A percentile compares a stretch with the other conserved stretches of the same genome.
phyloP scores from a whole-genome alignment of 768 basidiomycete genomes.

The Termitomyces sp. region DNA sequence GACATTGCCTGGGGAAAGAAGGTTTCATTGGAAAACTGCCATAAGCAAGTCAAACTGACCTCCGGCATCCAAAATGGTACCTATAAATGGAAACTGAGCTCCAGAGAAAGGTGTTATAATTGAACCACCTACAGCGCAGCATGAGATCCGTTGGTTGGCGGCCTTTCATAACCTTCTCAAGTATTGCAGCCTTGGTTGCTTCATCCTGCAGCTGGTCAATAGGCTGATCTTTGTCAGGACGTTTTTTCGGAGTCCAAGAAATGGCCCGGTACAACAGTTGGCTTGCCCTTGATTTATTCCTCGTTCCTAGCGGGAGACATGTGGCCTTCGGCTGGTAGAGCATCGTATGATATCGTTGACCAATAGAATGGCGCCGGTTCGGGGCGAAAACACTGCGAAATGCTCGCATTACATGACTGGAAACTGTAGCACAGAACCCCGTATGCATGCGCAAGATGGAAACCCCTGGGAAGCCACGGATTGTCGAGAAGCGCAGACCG shows the following conservation, averaged over 20 bases:
- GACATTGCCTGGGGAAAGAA: slow-evolving; percentile 57
- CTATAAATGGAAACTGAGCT: slow-evolving; percentile 31
- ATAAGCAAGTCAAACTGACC: slow-evolving; percentile 36
- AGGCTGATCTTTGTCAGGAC: slow-evolving; percentile 26
- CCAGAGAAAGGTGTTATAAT: slow-evolving; percentile 7
- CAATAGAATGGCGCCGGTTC: background rate
- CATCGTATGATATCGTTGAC: background rate
- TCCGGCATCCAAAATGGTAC: slow-evolving; percentile 82
- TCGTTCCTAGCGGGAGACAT: slow-evolving; percentile 3
- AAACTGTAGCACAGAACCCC: slow-evolving; percentile 23
- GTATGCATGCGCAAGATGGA: slow-evolving; percentile 38
- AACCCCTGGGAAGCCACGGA: slow-evolving; percentile 17
- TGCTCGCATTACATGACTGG: slow-evolving; percentile 35
- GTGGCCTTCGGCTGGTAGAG: background rate
- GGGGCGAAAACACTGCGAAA: slow-evolving; percentile 11
- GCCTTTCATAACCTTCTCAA: slow-evolving; percentile 84
- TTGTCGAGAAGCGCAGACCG: slow-evolving; percentile 6
- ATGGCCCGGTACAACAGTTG: slow-evolving; percentile 15
- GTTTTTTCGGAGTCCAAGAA: slow-evolving; percentile 31
- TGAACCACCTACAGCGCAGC: slow-evolving; percentile 70
- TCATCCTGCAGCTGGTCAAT: slow-evolving; percentile 54
- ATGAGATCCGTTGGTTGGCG: slow-evolving; percentile 86
- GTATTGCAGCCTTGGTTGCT: slow-evolving; percentile 61
- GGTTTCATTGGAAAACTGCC: slow-evolving; percentile 1
- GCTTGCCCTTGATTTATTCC: slow-evolving; percentile 2